Evolutionary conservation across 73 alveolate species (phyloP), one percentile per base, ranked within the genome.

Genomic region (Paramecium octaurelia): DNA sequence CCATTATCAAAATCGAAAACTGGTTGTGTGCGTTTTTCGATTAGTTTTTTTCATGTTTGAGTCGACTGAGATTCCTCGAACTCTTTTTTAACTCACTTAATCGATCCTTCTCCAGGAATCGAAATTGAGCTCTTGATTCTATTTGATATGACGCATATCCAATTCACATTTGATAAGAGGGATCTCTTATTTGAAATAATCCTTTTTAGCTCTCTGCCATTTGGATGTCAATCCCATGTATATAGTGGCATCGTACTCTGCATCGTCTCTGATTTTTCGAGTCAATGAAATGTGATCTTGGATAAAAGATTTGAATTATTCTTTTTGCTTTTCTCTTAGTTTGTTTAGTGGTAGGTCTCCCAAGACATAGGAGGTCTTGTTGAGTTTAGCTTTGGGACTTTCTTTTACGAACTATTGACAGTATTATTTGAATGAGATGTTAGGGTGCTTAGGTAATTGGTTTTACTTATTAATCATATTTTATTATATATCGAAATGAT

Each of bases 401-500:
- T 27, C 50, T 24, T 64, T 31, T 8, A 31, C 27, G 21, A 64
- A 64, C 84, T 64, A 31, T 64, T 64, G 11, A 34, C 84, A 64
- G 84, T 64, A 64, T 34, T 64, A 12, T 64, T 64, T 64, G 29
- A 64, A 64, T 20, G 84, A 64, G 20, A 64, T 64, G 42, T 64
- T 31, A 64, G 84, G 84, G 27, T 64, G 84, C 14, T 54, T 54
- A 54, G 69, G 69, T 31, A 34, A 34, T 64, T 64, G 84, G 12
- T 27, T 31, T 64, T 31, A 64, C 46, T 64, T 64, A 27, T 64
- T 64, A 64, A 31, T 64, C 84, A 64, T 64, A 64, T 64, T 64
- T 64, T 64, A 31, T 64, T 64, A 64, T 64, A 64, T 64, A 64
- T 64, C 31, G 48, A 75, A 75, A 80, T 80, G 91, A 80, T 80